Base-by-base conservation (phyloP, 106 monocot genomes). In the Dioscorea alata region DNA sequence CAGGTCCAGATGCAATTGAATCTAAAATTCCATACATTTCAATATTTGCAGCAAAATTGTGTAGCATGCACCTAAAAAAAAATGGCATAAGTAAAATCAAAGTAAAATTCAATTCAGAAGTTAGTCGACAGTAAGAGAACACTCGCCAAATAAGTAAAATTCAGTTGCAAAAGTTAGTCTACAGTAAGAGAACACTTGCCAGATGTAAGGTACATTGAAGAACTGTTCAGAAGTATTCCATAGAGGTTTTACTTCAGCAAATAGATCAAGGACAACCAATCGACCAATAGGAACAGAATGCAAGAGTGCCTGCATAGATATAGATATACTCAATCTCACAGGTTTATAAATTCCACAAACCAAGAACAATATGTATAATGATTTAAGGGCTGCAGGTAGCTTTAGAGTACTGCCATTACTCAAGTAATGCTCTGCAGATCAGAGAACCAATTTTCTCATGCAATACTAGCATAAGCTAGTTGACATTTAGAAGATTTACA, bases 181-280 rank as follows among this genome's bases (percentile, higher is more conserved):
- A 10, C 42, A 42, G 42, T 42, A 48, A 65, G 35, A 33, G 22
- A 59, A 24, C 4, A 74, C 85, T 81, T 81, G 67, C 85, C 85
- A 85, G 69, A 85, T 85, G 65, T 85, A 85, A 7, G 85, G 85
- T 62, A 81, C 69, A 42, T 77, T 77, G 61, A 81, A 85, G 48
- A 85, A 85, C 65, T 85, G 85, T 49, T 81, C 74, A 71, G 85
- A 85, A 61, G 70, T 81, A 61, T 51, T 57, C 85, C 85, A 85
- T 67, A 85, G 53, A 35, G 85, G 85, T 54, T 85, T 85, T 12
- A 85, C 85, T 85, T 85, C 85, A 34, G 85, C 85, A 74, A 72
- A 85, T 54, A 85, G 70, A 66, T 85, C 85, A 32, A 85, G 71
- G 61, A 85, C 85, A 67, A 85, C 71, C 73, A 85, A 34, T 73